Evolutionary conservation across 768 basidiomycete species (phyloP).

Genomic region (Boletus patriciae): DNA sequence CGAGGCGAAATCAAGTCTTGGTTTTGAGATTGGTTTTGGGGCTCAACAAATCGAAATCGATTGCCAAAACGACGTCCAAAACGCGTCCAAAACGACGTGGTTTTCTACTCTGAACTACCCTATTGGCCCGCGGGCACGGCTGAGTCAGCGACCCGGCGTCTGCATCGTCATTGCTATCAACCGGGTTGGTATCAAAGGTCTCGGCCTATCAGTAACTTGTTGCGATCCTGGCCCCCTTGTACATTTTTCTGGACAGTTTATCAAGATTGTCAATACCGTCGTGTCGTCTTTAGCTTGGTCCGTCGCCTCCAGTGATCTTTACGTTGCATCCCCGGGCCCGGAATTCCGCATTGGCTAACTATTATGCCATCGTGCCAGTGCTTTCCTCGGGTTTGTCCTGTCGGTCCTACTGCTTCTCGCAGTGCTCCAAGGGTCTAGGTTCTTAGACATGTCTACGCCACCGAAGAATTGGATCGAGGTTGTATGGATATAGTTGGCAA

Average conservation of each 20-base stretch:
- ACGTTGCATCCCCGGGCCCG: conserved; percentile 27
- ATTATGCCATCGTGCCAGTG: not conserved
- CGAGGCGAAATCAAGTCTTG: too few relatives aligned
- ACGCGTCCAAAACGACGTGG: too few relatives aligned
- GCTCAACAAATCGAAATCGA: too few relatives aligned
- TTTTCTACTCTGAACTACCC: too few relatives aligned
- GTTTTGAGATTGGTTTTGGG: too few relatives aligned
- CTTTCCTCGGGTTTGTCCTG: conserved; percentile 34
- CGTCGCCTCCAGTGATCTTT: conserved; percentile 37
- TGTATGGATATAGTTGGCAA: conserved; percentile 22
- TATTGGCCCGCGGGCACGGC: too few relatives aligned
- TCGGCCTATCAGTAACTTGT: conserved; percentile 45
- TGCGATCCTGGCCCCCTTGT: not conserved
- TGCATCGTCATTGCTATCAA: conserved; percentile 51
- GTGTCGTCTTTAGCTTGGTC: conserved; percentile 47
- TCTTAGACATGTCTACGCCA: conserved; percentile 17
- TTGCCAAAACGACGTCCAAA: too few relatives aligned
- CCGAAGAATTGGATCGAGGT: conserved; percentile 22
- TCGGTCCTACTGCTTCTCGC: conserved; percentile 50
- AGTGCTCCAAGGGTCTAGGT: conserved; percentile 49
- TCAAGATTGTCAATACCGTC: conserved; percentile 32
- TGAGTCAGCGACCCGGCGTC: conserved; percentile 25
- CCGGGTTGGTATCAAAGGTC: conserved; percentile 51
- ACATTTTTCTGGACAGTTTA: not conserved
- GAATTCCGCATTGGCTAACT: conserved; percentile 27